Evolutionary conservation across 2,329 filamentous ascomycete genomes (phyloP).

Genomic region (Sclerotinia subarctica): DNA sequence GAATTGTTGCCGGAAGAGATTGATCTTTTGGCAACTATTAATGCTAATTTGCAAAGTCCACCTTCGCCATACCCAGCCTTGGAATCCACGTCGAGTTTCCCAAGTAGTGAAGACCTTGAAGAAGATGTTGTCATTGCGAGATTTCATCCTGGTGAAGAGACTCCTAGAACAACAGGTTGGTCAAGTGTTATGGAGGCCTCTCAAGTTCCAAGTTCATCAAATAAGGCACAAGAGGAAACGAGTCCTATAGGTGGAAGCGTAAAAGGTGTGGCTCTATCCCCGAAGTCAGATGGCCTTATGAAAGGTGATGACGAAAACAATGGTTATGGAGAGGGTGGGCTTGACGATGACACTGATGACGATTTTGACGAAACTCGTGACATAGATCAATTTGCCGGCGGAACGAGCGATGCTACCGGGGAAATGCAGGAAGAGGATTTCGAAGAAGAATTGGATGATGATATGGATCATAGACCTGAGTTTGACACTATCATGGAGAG

Average conservation of each 20-base stretch:
- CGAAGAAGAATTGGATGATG: slow-evolving; percentile 36
- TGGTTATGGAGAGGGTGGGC: neutral
- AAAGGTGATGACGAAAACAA: slow-evolving; percentile 13
- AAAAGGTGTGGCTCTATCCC: neutral
- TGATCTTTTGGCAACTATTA: slow-evolving; percentile 16
- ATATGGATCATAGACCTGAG: slow-evolving; percentile 41
- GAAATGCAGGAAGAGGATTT: slow-evolving; percentile 15
- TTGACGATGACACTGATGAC: slow-evolving; percentile 3
- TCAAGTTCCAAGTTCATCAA: slow-evolving; percentile 4
- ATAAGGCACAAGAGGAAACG: neutral
- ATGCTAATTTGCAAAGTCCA: slow-evolving; percentile 9
- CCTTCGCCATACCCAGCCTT: slow-evolving; percentile 29
- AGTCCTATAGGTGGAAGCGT: neutral
- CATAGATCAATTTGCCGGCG: neutral
- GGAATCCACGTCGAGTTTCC: slow-evolving; percentile 26
- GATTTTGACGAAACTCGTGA: slow-evolving; percentile 20
- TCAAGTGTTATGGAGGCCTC: slow-evolving; percentile 32
- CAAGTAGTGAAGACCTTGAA: slow-evolving; percentile 17
- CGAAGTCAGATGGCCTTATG: neutral
- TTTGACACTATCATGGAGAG: slow-evolving; percentile 56
- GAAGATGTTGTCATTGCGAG: slow-evolving; percentile 33
- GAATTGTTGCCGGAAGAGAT: slow-evolving; percentile 20
- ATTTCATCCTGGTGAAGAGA: slow-evolving; percentile 33
- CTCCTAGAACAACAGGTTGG: slow-evolving; percentile 31
- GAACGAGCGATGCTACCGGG: neutral